These are phyloP conservation scores for Cymbidium sinense DNA, from an alignment of 106 monocot species.

Conservation along the genomic window DNA sequence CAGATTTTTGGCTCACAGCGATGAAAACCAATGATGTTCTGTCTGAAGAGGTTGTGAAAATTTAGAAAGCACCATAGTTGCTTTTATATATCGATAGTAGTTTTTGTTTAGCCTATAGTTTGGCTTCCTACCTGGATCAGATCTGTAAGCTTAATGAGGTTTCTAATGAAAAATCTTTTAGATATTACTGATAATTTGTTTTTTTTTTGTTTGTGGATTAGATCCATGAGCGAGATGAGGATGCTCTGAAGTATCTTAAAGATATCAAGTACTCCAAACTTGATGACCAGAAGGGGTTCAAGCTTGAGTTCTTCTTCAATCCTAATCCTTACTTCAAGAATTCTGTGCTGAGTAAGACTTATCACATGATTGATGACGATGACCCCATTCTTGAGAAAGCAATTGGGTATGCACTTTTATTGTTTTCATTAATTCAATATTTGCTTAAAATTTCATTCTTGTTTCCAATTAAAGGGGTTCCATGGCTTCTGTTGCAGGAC, in stretches of 20 bases:
- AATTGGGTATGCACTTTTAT: slow-evolving; percentile 34
- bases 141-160: neutral
- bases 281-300: slow-evolving; percentile 81
- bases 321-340: slow-evolving; percentile 87
- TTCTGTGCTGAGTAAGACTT: slow-evolving; percentile 76
- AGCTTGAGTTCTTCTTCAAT: slow-evolving; percentile 84
- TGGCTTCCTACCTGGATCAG: neutral
- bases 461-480: neutral
- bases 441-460: neutral
- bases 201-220: slow-evolving; percentile 8
- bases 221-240: slow-evolving; percentile 95
- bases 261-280: slow-evolving; percentile 76
- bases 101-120: neutral
- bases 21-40: slow-evolving; percentile 62
- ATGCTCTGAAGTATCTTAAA: slow-evolving; percentile 63
- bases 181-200: neutral
- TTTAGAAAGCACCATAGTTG: neutral
- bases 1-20: slow-evolving; percentile 56
- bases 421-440: neutral
- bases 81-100: neutral
- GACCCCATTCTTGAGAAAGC: slow-evolving; percentile 72
- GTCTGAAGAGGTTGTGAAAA: slow-evolving; percentile 34
- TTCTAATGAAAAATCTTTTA: neutral
- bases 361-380: slow-evolving; percentile 85
- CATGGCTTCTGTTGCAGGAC: slow-evolving; percentile 33